Evolutionary conservation across 2,329 filamentous ascomycete genomes (phyloP).

Genomic region (Neofusicoccum sp.): DNA sequence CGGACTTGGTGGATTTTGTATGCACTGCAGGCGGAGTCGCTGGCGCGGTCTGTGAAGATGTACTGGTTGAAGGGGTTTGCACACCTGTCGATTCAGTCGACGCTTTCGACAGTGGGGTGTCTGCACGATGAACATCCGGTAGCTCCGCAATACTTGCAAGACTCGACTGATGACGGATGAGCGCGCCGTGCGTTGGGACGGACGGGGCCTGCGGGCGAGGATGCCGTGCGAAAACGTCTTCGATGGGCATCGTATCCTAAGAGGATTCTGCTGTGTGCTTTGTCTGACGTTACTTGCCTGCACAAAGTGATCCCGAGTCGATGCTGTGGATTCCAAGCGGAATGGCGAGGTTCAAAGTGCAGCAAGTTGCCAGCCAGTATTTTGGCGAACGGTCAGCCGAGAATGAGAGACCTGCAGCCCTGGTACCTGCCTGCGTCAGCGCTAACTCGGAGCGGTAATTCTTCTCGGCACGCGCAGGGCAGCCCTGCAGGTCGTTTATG

Average conservation of each 20-base stretch:
- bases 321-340: not conserved
- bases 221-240: slow-evolving; percentile 1
- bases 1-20: not conserved
- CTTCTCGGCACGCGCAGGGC: not conserved
- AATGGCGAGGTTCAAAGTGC: not conserved
- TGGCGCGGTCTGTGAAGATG: not conserved
- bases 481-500: not conserved
- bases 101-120: not conserved
- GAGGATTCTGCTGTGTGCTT: not conserved
- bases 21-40: not conserved
- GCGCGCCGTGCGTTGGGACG: not conserved
- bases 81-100: not conserved
- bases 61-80: not conserved
- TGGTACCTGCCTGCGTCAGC: not conserved
- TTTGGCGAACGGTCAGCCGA: not conserved
- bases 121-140: not conserved
- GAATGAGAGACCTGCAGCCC: not conserved
- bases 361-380: not conserved
- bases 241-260: not conserved
- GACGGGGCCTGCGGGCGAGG: slow-evolving; percentile 5
- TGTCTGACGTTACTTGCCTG: not conserved
- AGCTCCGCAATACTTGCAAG: not conserved
- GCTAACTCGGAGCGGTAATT: not conserved
- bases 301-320: not conserved
- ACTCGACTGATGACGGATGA: not conserved